Base-by-base conservation (phyloP, 345 rosid species). In the Anacardium occidentale region DNA sequence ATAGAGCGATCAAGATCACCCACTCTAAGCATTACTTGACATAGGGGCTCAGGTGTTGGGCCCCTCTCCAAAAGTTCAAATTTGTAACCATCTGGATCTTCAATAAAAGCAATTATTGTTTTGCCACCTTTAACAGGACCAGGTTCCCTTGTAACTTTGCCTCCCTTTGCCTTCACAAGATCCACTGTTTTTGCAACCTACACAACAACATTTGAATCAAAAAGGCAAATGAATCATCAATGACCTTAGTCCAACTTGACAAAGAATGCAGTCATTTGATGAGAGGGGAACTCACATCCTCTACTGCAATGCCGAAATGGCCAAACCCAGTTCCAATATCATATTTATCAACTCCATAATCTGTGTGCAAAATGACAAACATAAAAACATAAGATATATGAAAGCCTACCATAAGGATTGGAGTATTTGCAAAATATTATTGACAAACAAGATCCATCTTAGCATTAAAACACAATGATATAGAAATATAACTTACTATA, bases 11-110 rank as follows among this genome's bases (percentile, higher is more conserved):
- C 91, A 66, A 95, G 97, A 87, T 95, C 96, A 48, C 98, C 97
- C 77, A 95, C 99, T 68, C 94, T 93, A 73, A 95, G 96, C 99
- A 95, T 95, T 78, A 95, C 97, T 84, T 92, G 98, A 83, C 99
- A 92, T 40, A 95, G 78, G 34, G 99, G 98, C 83, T 95, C 99
- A 17, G 97, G 98, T 22, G 99, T 95, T 69, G 97, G 94, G 32
- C 87, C 97, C 78, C 99, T 95, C 78, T 90, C 97, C 82, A 95
- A 81, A 48, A 95, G 92, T 77, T 95, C 98, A 84, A 95, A 95
- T 79, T 86, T 92, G 78, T 91, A 95, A 80, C 98, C 98, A 83
- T 92, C 98, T 57, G 97, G 97, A 85, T 94, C 97, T 84, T 92
- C 97, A 68, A 92, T 78, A 82, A 93, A 95, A 47, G 99, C 99